Percentiles rank a stretch among this genome's conserved stretches.
Evolutionary conservation across 2,329 filamentous ascomycete species (phyloP).

Genomic region (Aspergillus fischeri): DNA sequence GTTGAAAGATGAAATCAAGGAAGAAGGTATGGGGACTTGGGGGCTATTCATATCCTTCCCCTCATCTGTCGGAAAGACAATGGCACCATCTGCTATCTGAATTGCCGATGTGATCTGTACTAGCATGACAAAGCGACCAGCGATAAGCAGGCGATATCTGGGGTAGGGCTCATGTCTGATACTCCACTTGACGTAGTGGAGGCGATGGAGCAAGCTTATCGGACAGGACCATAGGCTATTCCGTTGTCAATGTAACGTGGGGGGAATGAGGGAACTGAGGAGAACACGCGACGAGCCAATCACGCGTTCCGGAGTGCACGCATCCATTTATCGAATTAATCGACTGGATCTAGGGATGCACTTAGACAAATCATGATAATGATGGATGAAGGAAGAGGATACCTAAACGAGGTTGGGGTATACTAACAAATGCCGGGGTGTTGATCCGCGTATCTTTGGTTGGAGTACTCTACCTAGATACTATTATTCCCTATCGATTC

Average conservation of each 20-base stretch:
- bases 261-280: not conserved
- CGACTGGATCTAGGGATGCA: not conserved
- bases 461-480: not conserved
- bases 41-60: not conserved
- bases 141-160: constrained; percentile 20
- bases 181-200: not conserved
- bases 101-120: not conserved
- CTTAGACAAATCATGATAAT: not conserved
- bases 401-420: not conserved
- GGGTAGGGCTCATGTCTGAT: constrained; percentile 4
- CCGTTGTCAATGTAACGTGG: not conserved
- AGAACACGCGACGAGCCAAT: not conserved
- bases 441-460: not conserved
- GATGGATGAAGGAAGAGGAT: not conserved
- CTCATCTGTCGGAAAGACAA: not conserved
- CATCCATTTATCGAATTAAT: not conserved
- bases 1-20: not conserved
- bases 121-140: constrained; percentile 1
- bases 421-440: not conserved
- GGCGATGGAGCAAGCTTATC: not conserved
- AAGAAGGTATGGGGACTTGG: not conserved
- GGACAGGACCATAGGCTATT: not conserved
- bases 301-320: not conserved
- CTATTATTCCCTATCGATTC: not conserved
- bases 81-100: not conserved